Conservation (phyloP, 2,329 filamentous ascomycete genomes). For the Fusarium verrucosum region DNA sequence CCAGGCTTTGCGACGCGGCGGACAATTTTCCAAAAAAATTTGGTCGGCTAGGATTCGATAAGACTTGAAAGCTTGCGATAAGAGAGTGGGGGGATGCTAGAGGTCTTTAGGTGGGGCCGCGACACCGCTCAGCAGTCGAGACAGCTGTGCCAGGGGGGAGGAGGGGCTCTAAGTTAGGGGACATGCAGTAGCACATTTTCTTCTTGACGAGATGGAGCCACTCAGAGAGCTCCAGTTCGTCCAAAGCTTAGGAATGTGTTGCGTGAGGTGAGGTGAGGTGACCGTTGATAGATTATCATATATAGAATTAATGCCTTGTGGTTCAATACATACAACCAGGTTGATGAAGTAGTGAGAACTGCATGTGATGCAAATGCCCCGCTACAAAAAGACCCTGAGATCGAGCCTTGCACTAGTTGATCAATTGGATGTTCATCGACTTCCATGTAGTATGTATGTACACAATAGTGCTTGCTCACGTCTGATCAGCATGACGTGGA, state of each 20-base stretch:
- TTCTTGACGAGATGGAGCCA: slow-evolving; percentile 12
- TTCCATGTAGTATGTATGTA: no score
- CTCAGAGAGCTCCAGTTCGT: not conserved
- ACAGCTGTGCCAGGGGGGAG: slow-evolving; percentile 4
- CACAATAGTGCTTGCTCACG: slow-evolving; percentile 3
- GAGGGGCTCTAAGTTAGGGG: not conserved
- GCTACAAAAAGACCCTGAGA: slow-evolving; percentile 26
- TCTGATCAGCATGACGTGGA: slow-evolving; percentile 30
- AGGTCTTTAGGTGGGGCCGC: slow-evolving; percentile 27
- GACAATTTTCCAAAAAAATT: slow-evolving; percentile 43
- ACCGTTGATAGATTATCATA: not conserved
- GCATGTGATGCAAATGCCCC: slow-evolving; percentile 26
- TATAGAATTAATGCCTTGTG: not conserved
- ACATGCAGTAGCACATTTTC: slow-evolving; percentile 4
- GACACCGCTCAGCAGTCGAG: slow-evolving; percentile 34
- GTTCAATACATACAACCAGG: not conserved
- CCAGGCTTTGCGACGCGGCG: slow-evolving; percentile 37
- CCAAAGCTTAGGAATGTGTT: slow-evolving; percentile 7
- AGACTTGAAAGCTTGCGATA: slow-evolving; percentile 44
- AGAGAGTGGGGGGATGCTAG: slow-evolving; percentile 17
- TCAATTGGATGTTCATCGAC: not conserved
- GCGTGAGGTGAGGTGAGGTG: not conserved
- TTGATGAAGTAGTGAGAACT: not conserved
- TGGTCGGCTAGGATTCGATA: slow-evolving; percentile 47
- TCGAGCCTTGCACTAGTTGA: slow-evolving; percentile 16